Evolutionary conservation across 2,329 filamentous ascomycete genomes (phyloP), one percentile per base, ranked within the genome.

Genomic region (Cryphonectria japonica): DNA sequence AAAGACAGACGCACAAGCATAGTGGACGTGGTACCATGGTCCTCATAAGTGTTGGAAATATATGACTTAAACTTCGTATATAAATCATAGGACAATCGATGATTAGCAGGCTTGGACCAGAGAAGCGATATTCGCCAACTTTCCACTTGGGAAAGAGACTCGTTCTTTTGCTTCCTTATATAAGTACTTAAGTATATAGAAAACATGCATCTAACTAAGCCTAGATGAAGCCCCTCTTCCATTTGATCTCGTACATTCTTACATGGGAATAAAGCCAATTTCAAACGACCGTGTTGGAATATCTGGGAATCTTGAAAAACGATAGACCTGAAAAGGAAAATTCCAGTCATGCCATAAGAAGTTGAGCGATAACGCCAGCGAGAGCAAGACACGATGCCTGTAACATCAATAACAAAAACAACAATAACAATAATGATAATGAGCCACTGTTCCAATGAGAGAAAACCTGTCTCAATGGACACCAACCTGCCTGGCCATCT

Each of bases 401-500:
- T 19, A 62, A 61, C 14, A 37, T 9, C 37, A 26, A 26, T 26
- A 26, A 19, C 57, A 61, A 16, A 14, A n/a, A 6, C 29, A 34
- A 34, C 16, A 19, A 19, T 14, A 8, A 7, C 1, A 16, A 34
- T 34, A 60, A 39, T 11, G 37, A 39, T 11, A 39, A 39, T 2
- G 11, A 39, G 13, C 34, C 34, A 34, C 34, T 34, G 11, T 1
- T 2, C 37, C 37, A 13, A 39, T 13, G 8, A 13, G 9, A 14
- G 8, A 13, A 11, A 14, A 61, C 13, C 19, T 37, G 14, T 19
- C 54, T 65, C 32, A 71, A 43, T 69, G 64, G 14, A 71, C 70
- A 46, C 67, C 70, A 34, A 71, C 62, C 65, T 68, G 71, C 63
- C 70, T 71, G 29, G 54, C 50, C n/a, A 65, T 74, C 78, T 85